phyloP scores from a whole-genome alignment of 139 green algal species.

The Coelastrella sp. region DNA sequence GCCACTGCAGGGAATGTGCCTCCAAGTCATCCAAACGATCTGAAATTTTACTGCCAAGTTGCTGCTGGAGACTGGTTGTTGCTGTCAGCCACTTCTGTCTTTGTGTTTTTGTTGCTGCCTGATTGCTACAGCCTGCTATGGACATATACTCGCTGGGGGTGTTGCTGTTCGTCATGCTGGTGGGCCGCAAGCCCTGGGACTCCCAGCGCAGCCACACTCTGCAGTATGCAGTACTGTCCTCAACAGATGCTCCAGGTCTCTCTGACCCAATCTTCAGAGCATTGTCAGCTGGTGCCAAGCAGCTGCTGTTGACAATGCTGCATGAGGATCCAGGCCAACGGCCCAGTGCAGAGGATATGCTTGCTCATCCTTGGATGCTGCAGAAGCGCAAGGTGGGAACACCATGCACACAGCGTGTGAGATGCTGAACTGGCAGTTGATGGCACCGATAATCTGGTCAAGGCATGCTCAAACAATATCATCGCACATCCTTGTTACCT shows the following conservation, averaged over 20 bases:
- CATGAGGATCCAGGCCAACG: slow-evolving; percentile 42
- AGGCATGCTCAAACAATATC: too few relatives aligned
- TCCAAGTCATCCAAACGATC: too few relatives aligned
- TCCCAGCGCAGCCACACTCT: slow-evolving; percentile 52
- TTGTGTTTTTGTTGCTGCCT: background rate
- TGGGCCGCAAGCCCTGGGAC: slow-evolving; percentile 61
- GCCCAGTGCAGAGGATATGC: slow-evolving; percentile 36
- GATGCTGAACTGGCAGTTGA: too few relatives aligned
- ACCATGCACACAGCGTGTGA: too few relatives aligned
- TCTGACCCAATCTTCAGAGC: slow-evolving; percentile 37
- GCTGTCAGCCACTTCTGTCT: background rate
- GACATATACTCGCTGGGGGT: slow-evolving; percentile 61
- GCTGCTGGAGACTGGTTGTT: too few relatives aligned
- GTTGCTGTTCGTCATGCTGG: slow-evolving; percentile 70
- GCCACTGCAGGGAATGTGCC: too few relatives aligned
- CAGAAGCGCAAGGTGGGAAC: background rate
- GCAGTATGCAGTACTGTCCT: slow-evolving; percentile 44
- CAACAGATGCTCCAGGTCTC: slow-evolving; percentile 53
- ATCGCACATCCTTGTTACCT: background rate
- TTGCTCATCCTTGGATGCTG: slow-evolving; percentile 37
- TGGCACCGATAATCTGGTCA: too few relatives aligned
- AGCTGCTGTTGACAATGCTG: slow-evolving; percentile 60
- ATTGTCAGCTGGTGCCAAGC: slow-evolving; percentile 10
- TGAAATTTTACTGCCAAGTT: too few relatives aligned
- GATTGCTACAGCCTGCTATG: slow-evolving; percentile 47